Conservation (phyloP, 805 yeast species). For the Ogataea polymorpha region DNA sequence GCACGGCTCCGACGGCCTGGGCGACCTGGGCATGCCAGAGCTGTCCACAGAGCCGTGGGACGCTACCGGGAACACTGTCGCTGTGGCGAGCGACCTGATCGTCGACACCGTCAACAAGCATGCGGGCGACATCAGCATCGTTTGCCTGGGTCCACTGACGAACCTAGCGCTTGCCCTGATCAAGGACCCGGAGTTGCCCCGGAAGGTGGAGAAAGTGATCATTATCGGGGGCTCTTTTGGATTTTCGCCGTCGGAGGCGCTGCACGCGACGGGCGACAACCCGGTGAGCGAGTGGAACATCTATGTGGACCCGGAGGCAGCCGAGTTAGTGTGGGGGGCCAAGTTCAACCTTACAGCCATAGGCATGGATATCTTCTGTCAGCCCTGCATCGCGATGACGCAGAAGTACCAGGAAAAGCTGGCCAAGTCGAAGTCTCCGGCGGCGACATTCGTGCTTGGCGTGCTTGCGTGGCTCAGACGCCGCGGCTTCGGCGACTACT, state of each 20-base stretch:
- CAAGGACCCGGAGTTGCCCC: conserved; percentile 23
- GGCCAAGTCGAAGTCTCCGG: conserved; percentile 9
- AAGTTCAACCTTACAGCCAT: conserved; percentile 26
- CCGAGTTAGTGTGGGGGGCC: conserved; percentile 22
- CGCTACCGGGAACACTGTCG: conserved; percentile 5
- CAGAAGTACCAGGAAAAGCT: conserved; percentile 10
- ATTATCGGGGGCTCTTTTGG: conserved; percentile 30
- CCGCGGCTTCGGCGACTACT: conserved; percentile 26
- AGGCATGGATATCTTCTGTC: conserved; percentile 30
- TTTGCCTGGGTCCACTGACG: conserved; percentile 27
- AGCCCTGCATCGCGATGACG: conserved; percentile 25
- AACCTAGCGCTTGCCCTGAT: conserved; percentile 26
- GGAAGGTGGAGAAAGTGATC: conserved; percentile 22
- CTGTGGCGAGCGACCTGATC: conserved; percentile 24
- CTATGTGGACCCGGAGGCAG: conserved; percentile 30
- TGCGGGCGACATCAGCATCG: conserved; percentile 16
- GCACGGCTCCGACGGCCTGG: conserved; percentile 27
- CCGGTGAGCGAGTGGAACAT: conserved; percentile 30
- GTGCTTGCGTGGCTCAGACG: conserved; percentile 21
- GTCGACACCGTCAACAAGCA: conserved; percentile 19
- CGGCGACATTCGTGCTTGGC: conserved; percentile 25
- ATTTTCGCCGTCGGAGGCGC: conserved; percentile 21
- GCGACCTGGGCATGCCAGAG: conserved; percentile 22
- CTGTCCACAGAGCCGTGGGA: conserved; percentile 18
- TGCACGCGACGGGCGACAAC: conserved; percentile 30